phyloP scores from a whole-genome alignment of 169 alveolate species.

The Amoebophrya sp. region DNA sequence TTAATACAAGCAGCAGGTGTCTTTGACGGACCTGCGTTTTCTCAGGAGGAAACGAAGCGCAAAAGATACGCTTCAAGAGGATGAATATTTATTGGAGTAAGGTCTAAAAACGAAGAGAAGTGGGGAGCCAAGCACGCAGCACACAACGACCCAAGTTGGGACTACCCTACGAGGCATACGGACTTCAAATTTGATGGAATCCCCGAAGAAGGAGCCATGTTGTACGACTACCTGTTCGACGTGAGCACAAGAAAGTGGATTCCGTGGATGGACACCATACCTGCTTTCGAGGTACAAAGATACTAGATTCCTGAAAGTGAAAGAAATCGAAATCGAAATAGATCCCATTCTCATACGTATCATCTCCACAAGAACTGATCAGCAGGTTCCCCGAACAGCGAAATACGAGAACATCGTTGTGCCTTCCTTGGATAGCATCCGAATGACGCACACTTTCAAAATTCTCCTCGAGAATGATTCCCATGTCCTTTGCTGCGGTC shows the following conservation, averaged over 20 bases:
- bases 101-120: background rate
- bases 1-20: no score
- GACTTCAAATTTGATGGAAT: background rate
- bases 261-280: conserved; percentile 37
- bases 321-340: no score
- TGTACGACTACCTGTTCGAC: conserved; percentile 27
- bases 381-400: conserved; percentile 61
- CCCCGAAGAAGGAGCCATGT: conserved; percentile 48
- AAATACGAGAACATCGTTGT: conserved; percentile 79
- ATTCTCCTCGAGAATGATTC: conserved; percentile 65
- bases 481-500: conserved; percentile 80
- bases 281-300: background rate
- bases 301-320: no score
- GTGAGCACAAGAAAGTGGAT: conserved; percentile 2
- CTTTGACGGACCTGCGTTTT: no score
- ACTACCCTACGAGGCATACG: background rate
- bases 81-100: no score
- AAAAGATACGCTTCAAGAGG: no score
- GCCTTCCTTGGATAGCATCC: conserved; percentile 82
- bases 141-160: background rate
- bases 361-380: background rate
- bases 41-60: no score
- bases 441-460: conserved; percentile 67
- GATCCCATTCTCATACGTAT: background rate
- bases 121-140: background rate